Conservation (phyloP, 2,329 filamentous ascomycete genomes). For the Trichoderma sp. region DNA sequence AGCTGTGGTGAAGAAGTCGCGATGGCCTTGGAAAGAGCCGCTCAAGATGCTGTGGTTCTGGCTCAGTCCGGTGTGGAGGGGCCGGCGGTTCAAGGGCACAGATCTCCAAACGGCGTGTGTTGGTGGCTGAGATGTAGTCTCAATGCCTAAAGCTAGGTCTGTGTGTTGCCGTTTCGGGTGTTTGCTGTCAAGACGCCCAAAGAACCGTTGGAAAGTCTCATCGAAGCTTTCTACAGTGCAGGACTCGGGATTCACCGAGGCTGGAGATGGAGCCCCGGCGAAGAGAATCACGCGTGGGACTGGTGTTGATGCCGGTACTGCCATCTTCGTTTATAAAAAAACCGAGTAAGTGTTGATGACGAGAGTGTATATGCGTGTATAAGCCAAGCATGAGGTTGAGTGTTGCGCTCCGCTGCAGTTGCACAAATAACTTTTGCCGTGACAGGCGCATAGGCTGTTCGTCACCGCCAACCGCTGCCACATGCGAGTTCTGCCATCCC, state of each 20-base stretch:
- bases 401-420: background rate
- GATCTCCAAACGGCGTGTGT: conserved; percentile 56
- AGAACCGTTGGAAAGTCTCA: conserved; percentile 35
- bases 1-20: conserved; percentile 55
- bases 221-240: conserved; percentile 40
- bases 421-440: background rate
- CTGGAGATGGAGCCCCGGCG: conserved; percentile 42
- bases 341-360: background rate
- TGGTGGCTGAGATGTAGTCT: conserved; percentile 32
- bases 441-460: background rate
- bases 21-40: conserved; percentile 38
- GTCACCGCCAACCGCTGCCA: background rate
- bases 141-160: background rate
- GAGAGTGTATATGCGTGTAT: background rate
- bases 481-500: background rate
- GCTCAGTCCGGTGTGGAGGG: conserved; percentile 57
- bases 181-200: conserved; percentile 31
- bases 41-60: conserved; percentile 49
- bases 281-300: conserved; percentile 43
- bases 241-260: conserved; percentile 36
- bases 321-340: background rate
- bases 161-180: background rate
- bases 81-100: conserved; percentile 52
- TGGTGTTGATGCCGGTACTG: conserved; percentile 4
- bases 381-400: background rate